These are phyloP conservation scores for Sugiyamaella grinbergsii DNA, from an alignment of 1,139 yeast species.

Conservation along the genomic window DNA sequence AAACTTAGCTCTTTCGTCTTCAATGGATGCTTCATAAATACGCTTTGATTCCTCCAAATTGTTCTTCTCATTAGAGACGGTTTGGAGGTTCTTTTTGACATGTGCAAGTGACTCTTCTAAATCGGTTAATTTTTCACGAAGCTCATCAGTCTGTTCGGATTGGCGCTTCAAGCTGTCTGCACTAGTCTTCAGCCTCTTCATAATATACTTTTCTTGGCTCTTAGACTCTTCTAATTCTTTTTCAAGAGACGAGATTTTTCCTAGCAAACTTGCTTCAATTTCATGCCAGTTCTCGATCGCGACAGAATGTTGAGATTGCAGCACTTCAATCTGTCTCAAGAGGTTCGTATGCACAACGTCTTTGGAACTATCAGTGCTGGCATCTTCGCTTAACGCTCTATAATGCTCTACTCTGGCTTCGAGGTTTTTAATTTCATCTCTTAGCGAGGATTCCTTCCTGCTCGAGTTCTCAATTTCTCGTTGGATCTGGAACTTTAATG, in stretches of 20 bases:
- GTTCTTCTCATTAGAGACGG: not conserved
- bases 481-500: conserved; percentile 31
- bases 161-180: conserved; percentile 25
- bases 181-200: conserved; percentile 32
- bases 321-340: conserved; percentile 51
- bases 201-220: conserved; percentile 33
- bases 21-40: conserved; percentile 1
- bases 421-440: conserved; percentile 39
- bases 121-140: conserved; percentile 14
- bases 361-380: conserved; percentile 33
- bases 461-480: conserved; percentile 26
- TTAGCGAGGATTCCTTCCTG: conserved; percentile 31
- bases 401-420: conserved; percentile 50
- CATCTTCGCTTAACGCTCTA: conserved; percentile 48
- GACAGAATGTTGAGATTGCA: conserved; percentile 66
- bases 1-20: conserved; percentile 29
- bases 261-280: conserved; percentile 56
- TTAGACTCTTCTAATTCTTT: conserved; percentile 42
- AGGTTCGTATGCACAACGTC: conserved; percentile 46
- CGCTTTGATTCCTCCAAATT: not conserved
- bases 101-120: conserved; percentile 26
- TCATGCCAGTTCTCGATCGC: conserved; percentile 69
- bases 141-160: conserved; percentile 37
- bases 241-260: conserved; percentile 52
- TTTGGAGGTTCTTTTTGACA: not conserved